Percentiles rank a stretch among this genome's conserved stretches.
Conservation (phyloP, 2,329 filamentous ascomycete genomes). For the Colletotrichum sp. region DNA sequence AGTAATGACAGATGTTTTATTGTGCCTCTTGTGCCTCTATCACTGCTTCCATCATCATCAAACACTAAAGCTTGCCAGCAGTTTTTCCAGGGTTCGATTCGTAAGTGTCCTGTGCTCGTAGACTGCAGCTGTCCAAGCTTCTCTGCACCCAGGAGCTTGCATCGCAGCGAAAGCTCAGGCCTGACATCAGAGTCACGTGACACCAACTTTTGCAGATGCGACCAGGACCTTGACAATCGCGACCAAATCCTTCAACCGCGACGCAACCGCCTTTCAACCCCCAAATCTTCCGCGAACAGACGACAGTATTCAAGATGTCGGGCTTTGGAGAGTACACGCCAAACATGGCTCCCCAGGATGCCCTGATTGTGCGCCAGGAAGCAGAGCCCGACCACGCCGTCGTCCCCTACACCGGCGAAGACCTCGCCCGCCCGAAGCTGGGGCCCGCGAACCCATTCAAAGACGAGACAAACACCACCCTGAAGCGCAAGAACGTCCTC, state of each 20-base stretch:
- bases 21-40: neutral
- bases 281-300: neutral
- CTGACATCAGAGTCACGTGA: conserved; percentile 24
- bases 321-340: conserved; percentile 69
- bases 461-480: conserved; percentile 56
- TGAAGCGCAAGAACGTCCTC: conserved; percentile 81
- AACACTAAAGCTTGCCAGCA: neutral
- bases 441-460: conserved; percentile 81
- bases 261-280: conserved; percentile 13
- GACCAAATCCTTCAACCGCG: neutral
- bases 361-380: conserved; percentile 63
- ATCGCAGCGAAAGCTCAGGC: neutral
- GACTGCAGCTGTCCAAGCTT: neutral
- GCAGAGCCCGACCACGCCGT: conserved; percentile 64
- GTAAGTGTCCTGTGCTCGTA: neutral
- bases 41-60: neutral
- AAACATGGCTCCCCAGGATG: conserved; percentile 69
- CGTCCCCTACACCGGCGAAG: conserved; percentile 72
- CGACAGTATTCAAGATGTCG: conserved; percentile 51
- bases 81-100: neutral
- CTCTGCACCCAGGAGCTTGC: neutral
- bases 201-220: neutral
- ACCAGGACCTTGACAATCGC: conserved; percentile 1
- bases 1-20: conserved; percentile 21
- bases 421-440: conserved; percentile 67